Base-by-base conservation (phyloP, 2,329 filamentous ascomycete genomes). In the Fusarium sp. region DNA sequence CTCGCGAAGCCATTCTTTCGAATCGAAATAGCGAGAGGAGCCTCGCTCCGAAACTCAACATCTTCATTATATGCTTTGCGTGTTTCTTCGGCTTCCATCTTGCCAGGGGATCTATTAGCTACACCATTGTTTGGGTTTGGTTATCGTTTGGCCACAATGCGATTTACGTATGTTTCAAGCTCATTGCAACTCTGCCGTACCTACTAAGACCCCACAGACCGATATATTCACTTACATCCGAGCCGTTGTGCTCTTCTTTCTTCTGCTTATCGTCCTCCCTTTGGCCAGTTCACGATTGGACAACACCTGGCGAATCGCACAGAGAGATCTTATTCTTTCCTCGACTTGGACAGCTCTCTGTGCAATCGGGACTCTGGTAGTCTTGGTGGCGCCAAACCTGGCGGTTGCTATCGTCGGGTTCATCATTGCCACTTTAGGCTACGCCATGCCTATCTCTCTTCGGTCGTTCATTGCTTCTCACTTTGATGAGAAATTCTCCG, bases 71-170 rank as follows among this genome's bases (percentile, higher is more conserved):
- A 40, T 60, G 59, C 7, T 40, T 53, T 43, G 10, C 32, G 5
- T 62, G 59, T 16, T 60, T 62, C 20, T 62, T 61, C 13, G 20
- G 59, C 4, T 51, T 53, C 23, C 25, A 53, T 16, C 9, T 23
- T n/a, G 40, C 46, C 7, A 53, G 14, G 2, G 46, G 41, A 16
- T 45, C 56, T 18, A 21, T 27, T 0, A 18, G 11, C 5, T 62
- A 60, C 4, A n/a, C 59, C 3, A n/a, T 60, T 10, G 41, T 41
- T 23, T 62, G 59, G 59, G 30, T 60, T 1, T 62, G 37, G 27
- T 6, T 32, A 14, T 30, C 14, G 1, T 45, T 62, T 53, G 37
- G 16, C 5, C 45, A 62, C 12, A n/a, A 48, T 27, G 23, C 34
- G 40, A 23, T 32, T n/a, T 27, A 16, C 14, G 59, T 62, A 62